A percentile compares a stretch with the other conserved stretches of the same genome.
Evolutionary conservation across 2,329 filamentous ascomycete species (phyloP).

Genomic region (Ascochyta lentis): DNA sequence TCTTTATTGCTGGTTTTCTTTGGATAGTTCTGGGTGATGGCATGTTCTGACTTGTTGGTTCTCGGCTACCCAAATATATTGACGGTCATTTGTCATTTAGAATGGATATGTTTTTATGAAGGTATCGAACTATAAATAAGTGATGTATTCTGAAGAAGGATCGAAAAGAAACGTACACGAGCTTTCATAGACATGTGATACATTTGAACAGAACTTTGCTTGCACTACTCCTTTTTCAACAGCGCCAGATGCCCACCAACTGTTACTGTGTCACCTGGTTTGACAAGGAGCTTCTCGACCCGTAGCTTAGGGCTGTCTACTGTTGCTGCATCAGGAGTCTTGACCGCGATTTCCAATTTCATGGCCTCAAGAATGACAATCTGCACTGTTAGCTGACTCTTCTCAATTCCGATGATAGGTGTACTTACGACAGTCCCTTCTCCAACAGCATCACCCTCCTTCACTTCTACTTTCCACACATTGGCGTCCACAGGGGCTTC

Average conservation of each 20-base stretch:
- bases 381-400: conserved; percentile 20
- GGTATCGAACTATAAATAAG: neutral
- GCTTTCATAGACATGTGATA: neutral
- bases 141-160: neutral
- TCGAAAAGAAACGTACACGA: too few relatives aligned
- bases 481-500: conserved; percentile 56
- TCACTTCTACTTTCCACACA: conserved; percentile 54
- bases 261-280: conserved; percentile 50
- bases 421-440: conserved; percentile 40
- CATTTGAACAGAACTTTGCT: neutral
- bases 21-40: too few relatives aligned
- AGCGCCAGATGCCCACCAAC: conserved; percentile 47
- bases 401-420: neutral
- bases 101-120: neutral
- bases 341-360: conserved; percentile 57
- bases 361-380: conserved; percentile 55
- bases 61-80: neutral
- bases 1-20: too few relatives aligned
- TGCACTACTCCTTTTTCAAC: conserved; percentile 9
- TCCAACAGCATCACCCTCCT: conserved; percentile 47
- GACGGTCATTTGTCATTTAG: neutral
- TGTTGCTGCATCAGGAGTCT: conserved; percentile 39
- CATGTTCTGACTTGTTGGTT: too few relatives aligned
- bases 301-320: conserved; percentile 28
- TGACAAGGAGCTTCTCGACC: conserved; percentile 52